A percentile compares a stretch with the other conserved stretches of the same genome.
These are phyloP conservation scores for Penicillium sp. DNA, from an alignment of 2,329 filamentous ascomycete species.

Conservation along the genomic window DNA sequence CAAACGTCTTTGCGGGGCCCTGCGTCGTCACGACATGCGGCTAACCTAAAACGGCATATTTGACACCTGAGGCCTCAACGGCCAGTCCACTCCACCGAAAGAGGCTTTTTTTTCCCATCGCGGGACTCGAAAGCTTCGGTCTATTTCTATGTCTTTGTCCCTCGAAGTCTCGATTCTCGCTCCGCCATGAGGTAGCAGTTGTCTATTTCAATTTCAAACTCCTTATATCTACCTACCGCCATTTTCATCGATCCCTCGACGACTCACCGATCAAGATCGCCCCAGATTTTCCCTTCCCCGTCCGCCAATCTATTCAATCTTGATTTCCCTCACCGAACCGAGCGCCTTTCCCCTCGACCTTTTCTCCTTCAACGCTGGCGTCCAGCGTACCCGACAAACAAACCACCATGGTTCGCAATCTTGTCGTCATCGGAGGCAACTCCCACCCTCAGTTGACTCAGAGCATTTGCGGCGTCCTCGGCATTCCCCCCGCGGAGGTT, in stretches of 20 bases:
- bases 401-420: slow-evolving; percentile 78
- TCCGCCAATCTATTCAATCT: slow-evolving; percentile 23
- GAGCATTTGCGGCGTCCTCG: slow-evolving; percentile 81
- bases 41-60: slow-evolving; percentile 24
- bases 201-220: slow-evolving; percentile 18
- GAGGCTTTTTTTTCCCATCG: slow-evolving; percentile 36
- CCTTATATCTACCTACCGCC: neutral
- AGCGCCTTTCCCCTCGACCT: slow-evolving; percentile 18
- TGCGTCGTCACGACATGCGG: slow-evolving; percentile 13
- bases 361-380: slow-evolving; percentile 12
- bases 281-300: slow-evolving; percentile 30
- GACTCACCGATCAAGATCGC: slow-evolving; percentile 23
- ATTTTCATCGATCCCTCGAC: slow-evolving; percentile 5
- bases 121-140: slow-evolving; percentile 36
- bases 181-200: slow-evolving; percentile 37
- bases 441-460: slow-evolving; percentile 87
- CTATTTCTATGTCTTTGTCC: slow-evolving; percentile 22
- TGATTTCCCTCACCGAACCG: slow-evolving; percentile 20
- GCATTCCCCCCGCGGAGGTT: slow-evolving; percentile 78
- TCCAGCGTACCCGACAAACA: slow-evolving; percentile 9
- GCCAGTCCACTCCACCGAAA: slow-evolving; percentile 34
- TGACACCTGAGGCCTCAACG: slow-evolving; percentile 27
- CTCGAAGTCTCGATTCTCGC: slow-evolving; percentile 22
- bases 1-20: slow-evolving; percentile 24
- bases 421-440: slow-evolving; percentile 87